These are phyloP conservation scores for Porcisia hertigi DNA, from an alignment of 208 protist genomes.

Conservation along the genomic window DNA sequence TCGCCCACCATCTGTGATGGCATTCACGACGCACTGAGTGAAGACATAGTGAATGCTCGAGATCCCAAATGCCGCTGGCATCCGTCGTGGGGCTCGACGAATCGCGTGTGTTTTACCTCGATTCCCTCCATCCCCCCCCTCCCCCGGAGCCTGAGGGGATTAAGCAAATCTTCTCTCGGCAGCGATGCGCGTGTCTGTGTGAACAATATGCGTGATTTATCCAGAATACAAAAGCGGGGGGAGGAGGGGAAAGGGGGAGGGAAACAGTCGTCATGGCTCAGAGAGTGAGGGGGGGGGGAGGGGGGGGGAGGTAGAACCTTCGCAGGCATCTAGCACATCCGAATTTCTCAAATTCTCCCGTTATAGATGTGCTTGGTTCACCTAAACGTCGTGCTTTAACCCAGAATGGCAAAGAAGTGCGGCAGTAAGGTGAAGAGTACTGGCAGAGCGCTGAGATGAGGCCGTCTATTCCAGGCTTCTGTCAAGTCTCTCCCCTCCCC, in stretches of 20 bases:
- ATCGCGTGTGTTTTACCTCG: neutral
- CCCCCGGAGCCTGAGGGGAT: too few relatives aligned
- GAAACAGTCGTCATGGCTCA: neutral
- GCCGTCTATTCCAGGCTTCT: neutral
- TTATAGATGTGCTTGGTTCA: neutral
- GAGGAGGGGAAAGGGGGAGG: neutral
- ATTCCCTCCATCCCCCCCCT: too few relatives aligned
- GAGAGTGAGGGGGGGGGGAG: too few relatives aligned
- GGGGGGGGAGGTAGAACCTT: neutral
- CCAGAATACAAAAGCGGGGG: neutral
- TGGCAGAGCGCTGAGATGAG: neutral
- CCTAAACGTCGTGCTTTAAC: neutral
- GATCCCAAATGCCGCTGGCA: neutral
- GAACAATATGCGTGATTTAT: neutral
- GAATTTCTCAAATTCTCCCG: neutral
- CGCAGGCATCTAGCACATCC: neutral
- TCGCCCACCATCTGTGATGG: neutral
- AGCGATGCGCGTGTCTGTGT: neutral
- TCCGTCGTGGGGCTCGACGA: neutral
- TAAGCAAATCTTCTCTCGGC: too few relatives aligned
- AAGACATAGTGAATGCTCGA: too few relatives aligned
- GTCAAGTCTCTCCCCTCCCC: neutral
- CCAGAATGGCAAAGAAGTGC: neutral
- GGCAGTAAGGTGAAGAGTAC: neutral
- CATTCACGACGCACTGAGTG: neutral